Base-by-base conservation (phyloP, 176 grass and related monocot species). In the Zea mays region DNA sequence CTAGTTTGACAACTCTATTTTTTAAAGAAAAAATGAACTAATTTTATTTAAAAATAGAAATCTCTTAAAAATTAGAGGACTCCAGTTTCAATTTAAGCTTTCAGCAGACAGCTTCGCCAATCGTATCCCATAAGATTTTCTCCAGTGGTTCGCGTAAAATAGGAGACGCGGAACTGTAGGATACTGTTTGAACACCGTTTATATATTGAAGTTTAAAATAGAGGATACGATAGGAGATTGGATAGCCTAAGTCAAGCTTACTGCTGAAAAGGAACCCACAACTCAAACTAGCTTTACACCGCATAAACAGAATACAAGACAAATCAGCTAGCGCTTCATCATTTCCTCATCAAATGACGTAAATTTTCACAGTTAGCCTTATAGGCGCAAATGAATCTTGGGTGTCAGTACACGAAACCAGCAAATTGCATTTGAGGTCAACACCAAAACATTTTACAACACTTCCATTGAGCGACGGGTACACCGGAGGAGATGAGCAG, bases 361-460 rank as follows among this genome's bases (percentile, higher is more conserved):
- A 21, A 55, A 19, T 19, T 69, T 21, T 69, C 42, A 46, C 6
- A 33, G 12, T 3, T 71, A 50, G 67, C 14, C 5, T 52, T 16
- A 52, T 14, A 34, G 16, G 4, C 37, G 27, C 46, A 72, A 49
- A 52, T 37, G 68, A 34, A 64, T 21, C 61, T 51, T 65, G 3
- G 65, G 47, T 19, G 17, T 34, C 33, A 51, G 45, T 65, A 66
- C 44, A 85, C 33, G 47, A 43, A 75, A 81, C n/a, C 77, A 89
- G 78, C 80, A 78, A 81, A 68, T 50, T 81, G 71, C 56, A 70
- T 89, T 70, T 61, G 47, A 57, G 51, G 72, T 41, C 51, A 75
- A 78, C 83, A 81, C 63, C 81, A 82, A 72, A 76, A 77, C 63
- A 85, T 92, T 77, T 70, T 84, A 82, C 86, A 89, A 62, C 72